A percentile compares a stretch with the other conserved stretches of the same genome.
phyloP scores from a whole-genome alignment of 129 eudicot genomes.

The Centrapalus pauciflorus region DNA sequence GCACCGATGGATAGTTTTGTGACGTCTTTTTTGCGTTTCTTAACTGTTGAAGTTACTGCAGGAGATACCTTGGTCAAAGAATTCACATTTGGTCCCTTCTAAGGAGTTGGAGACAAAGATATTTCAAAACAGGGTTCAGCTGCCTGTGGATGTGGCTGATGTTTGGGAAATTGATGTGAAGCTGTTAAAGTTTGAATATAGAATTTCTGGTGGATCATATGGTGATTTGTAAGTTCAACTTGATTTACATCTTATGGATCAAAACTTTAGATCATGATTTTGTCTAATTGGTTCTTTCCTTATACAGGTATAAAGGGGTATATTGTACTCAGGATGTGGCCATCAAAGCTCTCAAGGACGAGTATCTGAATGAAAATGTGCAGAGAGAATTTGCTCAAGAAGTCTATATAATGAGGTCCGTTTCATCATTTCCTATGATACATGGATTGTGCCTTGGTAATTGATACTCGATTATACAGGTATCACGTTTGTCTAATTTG shows the following conservation, averaged over 20 bases:
- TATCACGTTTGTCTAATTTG: no score
- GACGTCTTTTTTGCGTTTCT: neutral
- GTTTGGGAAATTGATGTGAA: constrained; percentile 86
- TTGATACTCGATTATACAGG: neutral
- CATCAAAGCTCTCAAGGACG: constrained; percentile 68
- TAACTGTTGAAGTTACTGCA: constrained; percentile 25
- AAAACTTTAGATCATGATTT: neutral
- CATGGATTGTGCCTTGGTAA: neutral
- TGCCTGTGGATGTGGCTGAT: constrained; percentile 60
- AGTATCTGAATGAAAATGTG: constrained; percentile 52
- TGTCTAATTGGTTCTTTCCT: constrained; percentile 3
- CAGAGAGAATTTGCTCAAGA: constrained; percentile 80
- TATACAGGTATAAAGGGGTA: constrained; percentile 72
- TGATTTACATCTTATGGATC: neutral
- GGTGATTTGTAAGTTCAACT: constrained; percentile 63
- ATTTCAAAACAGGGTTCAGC: constrained; percentile 26
- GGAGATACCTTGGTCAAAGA: constrained; percentile 50
- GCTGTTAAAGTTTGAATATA: constrained; percentile 52
- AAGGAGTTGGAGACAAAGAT: constrained; percentile 28
- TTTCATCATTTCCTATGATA: neutral
- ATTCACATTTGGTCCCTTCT: constrained; percentile 26
- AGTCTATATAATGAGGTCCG: constrained; percentile 77
- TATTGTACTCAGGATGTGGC: constrained; percentile 85
- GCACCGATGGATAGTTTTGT: neutral
- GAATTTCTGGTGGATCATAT: constrained; percentile 65